A percentile compares a stretch with the other conserved stretches of the same genome.
phyloP scores from a whole-genome alignment of 208 protist species.

The Phytomonas sp. region DNA sequence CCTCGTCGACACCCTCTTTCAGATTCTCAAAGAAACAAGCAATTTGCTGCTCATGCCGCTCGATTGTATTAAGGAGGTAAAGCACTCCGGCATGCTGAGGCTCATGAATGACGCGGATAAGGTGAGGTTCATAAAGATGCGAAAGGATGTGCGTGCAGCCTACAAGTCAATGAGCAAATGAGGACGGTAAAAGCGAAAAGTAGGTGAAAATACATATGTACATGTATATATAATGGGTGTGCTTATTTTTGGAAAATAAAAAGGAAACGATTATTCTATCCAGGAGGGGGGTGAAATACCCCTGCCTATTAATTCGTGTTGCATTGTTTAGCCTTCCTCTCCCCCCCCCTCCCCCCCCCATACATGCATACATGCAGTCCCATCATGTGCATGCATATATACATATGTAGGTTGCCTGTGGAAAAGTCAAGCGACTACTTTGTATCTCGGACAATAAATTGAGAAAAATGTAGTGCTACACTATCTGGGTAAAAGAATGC shows the following conservation, averaged over 20 bases:
- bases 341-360: too few relatives aligned
- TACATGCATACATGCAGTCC: background rate
- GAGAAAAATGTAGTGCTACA: background rate
- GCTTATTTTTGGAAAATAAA: background rate
- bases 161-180: slow-evolving; percentile 48
- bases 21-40: slow-evolving; percentile 76
- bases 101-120: slow-evolving; percentile 74
- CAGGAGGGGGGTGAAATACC: background rate
- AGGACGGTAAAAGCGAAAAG: slow-evolving; percentile 11
- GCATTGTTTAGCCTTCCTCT: background rate
- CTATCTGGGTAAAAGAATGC: too few relatives aligned
- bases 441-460: background rate
- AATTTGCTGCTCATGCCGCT: slow-evolving; percentile 76
- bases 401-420: background rate
- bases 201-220: background rate
- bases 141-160: slow-evolving; percentile 56
- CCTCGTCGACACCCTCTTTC: slow-evolving; percentile 77
- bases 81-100: slow-evolving; percentile 60
- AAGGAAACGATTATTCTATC: background rate
- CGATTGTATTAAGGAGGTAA: slow-evolving; percentile 79
- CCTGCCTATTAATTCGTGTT: background rate
- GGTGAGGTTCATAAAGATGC: slow-evolving; percentile 67
- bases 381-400: background rate
- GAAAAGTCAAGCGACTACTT: background rate
- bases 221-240: background rate